Evolutionary conservation across 164 flowering plant genomes (phyloP).

Genomic region (Liquidambar formosana): DNA sequence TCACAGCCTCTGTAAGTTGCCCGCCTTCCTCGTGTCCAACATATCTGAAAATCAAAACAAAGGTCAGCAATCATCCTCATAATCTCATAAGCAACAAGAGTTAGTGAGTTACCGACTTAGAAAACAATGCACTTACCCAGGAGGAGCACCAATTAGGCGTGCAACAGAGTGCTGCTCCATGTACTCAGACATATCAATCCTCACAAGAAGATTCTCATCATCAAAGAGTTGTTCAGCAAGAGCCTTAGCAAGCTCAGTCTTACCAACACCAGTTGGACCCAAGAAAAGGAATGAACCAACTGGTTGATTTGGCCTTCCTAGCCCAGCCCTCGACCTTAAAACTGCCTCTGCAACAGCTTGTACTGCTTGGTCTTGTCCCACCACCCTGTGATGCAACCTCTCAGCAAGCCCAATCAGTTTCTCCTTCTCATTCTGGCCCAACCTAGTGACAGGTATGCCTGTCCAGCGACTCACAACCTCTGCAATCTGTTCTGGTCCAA

Average conservation of each 20-base stretch:
- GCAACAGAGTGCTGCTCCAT: constrained; percentile 97
- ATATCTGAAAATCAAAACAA: constrained; percentile 38
- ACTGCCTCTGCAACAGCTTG: constrained; percentile 86
- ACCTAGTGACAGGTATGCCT: constrained; percentile 85
- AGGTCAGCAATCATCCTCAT: not conserved
- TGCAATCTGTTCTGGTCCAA: constrained; percentile 84
- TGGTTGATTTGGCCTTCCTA: constrained; percentile 84
- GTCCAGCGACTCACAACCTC: constrained; percentile 97
- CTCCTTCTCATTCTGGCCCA: constrained; percentile 79
- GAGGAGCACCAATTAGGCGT: constrained; percentile 91
- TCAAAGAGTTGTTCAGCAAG: constrained; percentile 91
- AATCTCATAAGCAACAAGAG: no score
- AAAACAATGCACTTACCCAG: constrained; percentile 57
- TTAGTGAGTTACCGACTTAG: not conserved
- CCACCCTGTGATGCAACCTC: constrained; percentile 78
- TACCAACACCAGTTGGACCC: constrained; percentile 98
- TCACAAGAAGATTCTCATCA: constrained; percentile 70
- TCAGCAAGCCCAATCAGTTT: constrained; percentile 82
- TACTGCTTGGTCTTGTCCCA: constrained; percentile 87
- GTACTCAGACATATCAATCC: constrained; percentile 96
- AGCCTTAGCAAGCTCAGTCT: constrained; percentile 94
- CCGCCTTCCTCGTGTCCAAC: constrained; percentile 99
- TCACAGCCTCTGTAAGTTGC: constrained; percentile 91
- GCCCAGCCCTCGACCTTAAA: constrained; percentile 82
- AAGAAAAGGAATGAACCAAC: constrained; percentile 81